Evolutionary conservation across 345 rosid genomes (phyloP).

Genomic region (Eucalyptus brandiana): DNA sequence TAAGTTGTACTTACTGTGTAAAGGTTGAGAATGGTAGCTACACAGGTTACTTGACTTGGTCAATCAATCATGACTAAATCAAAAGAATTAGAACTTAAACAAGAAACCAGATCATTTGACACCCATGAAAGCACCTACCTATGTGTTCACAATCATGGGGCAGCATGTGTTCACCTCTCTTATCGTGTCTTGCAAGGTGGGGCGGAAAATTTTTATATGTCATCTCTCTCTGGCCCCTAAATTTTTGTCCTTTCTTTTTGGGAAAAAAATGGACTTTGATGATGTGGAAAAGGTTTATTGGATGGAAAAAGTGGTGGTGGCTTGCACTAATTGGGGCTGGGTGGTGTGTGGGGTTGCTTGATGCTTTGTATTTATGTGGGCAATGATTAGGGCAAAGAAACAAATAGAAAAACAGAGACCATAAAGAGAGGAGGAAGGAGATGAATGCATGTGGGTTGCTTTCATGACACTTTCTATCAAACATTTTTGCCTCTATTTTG

Average conservation of each 20-base stretch:
- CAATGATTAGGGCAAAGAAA: neutral
- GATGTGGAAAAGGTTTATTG: neutral
- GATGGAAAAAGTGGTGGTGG: neutral
- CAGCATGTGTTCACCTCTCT: neutral
- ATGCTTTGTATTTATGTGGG: neutral
- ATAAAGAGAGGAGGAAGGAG: neutral
- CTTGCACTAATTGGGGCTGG: neutral
- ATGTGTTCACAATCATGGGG: neutral
- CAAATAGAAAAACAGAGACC: neutral
- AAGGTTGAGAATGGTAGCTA: neutral
- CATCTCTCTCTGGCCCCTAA: neutral
- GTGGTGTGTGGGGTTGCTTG: neutral
- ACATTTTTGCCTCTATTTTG: neutral
- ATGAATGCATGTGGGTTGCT: neutral
- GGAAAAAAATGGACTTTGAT: neutral
- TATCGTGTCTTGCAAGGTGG: constrained; percentile 18
- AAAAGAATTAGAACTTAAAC: neutral
- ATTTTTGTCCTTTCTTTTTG: neutral
- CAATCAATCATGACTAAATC: neutral
- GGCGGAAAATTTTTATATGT: neutral
- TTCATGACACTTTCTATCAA: neutral
- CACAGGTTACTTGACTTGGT: neutral
- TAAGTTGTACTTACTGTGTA: neutral
- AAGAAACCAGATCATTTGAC: neutral
- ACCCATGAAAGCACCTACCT: neutral